Evolutionary conservation across 2,329 filamentous ascomycete genomes (phyloP).

Genomic region (Trichoderma arundinaceum): DNA sequence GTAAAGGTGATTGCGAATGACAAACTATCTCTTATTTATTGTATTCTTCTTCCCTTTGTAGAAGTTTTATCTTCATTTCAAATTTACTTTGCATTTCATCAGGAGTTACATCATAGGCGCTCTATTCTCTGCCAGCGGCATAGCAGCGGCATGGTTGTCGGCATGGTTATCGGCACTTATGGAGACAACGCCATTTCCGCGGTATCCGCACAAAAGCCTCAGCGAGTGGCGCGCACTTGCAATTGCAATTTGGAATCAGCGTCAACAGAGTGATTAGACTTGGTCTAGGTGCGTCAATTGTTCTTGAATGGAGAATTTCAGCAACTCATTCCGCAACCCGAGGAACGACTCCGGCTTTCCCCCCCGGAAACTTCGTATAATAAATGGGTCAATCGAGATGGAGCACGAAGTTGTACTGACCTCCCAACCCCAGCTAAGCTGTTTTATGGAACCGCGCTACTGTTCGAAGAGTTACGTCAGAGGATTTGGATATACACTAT

Average conservation of each 20-base stretch:
- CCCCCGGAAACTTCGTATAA: neutral
- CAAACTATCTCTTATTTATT: neutral
- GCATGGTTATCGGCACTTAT: slow-evolving; percentile 15
- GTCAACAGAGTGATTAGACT: neutral
- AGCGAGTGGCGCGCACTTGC: neutral
- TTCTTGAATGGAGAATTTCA: neutral
- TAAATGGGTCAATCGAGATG: neutral
- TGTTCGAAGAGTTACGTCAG: neutral
- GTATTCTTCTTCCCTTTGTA: neutral
- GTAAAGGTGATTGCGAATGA: neutral
- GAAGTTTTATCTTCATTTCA: neutral
- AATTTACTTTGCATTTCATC: neutral
- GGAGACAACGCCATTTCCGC: slow-evolving; percentile 26
- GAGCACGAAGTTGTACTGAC: no score
- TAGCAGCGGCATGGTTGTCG: slow-evolving; percentile 12
- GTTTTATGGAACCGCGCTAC: no score
- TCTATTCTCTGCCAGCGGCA: neutral
- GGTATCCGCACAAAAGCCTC: slow-evolving; percentile 16
- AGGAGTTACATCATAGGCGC: slow-evolving; percentile 22
- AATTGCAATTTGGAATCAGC: neutral
- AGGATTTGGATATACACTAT: neutral
- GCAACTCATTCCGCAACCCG: neutral
- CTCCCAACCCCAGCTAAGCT: no score
- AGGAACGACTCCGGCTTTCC: neutral
- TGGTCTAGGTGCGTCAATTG: neutral